phyloP scores from a whole-genome alignment of 768 basidiomycete species.

The Rubroboletus pulcherrimus region DNA sequence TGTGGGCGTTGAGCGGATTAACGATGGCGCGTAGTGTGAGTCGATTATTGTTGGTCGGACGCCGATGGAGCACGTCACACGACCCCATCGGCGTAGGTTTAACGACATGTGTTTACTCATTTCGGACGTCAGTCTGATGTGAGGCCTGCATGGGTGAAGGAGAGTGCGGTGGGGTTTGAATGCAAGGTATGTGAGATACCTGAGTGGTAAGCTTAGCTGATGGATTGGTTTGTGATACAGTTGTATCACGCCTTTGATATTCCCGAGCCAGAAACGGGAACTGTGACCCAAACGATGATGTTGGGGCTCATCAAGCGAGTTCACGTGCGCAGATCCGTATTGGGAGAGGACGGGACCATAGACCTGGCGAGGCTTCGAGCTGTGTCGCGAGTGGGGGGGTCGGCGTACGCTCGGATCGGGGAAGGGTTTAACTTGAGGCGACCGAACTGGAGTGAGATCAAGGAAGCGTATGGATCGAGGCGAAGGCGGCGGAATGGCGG shows the following conservation, averaged over 20 bases:
- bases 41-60: slow-evolving; percentile 7
- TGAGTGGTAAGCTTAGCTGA: neutral
- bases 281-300: slow-evolving; percentile 42
- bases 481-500: slow-evolving; percentile 8
- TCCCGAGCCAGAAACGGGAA: slow-evolving; percentile 33
- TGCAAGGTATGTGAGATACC: slow-evolving; percentile 47
- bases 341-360: slow-evolving; percentile 40
- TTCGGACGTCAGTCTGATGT: slow-evolving; percentile 38
- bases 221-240: slow-evolving; percentile 32
- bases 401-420: slow-evolving; percentile 45
- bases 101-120: slow-evolving; percentile 9
- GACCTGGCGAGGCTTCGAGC: slow-evolving; percentile 48
- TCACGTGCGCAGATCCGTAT: slow-evolving; percentile 48
- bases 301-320: slow-evolving; percentile 53
- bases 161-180: slow-evolving; percentile 59
- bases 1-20: slow-evolving; percentile 62
- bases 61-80: slow-evolving; percentile 10
- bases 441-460: slow-evolving; percentile 34
- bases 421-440: slow-evolving; percentile 47
- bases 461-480: slow-evolving; percentile 1
- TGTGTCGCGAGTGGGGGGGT: slow-evolving; percentile 48
- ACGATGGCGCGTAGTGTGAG: slow-evolving; percentile 52
- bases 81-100: neutral
- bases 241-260: slow-evolving; percentile 51
- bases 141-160: slow-evolving; percentile 50